Percentiles rank a stretch among this genome's conserved stretches.
phyloP scores from a whole-genome alignment of 371 early-diverging fungal species.

The Rhizomucor miehei region DNA sequence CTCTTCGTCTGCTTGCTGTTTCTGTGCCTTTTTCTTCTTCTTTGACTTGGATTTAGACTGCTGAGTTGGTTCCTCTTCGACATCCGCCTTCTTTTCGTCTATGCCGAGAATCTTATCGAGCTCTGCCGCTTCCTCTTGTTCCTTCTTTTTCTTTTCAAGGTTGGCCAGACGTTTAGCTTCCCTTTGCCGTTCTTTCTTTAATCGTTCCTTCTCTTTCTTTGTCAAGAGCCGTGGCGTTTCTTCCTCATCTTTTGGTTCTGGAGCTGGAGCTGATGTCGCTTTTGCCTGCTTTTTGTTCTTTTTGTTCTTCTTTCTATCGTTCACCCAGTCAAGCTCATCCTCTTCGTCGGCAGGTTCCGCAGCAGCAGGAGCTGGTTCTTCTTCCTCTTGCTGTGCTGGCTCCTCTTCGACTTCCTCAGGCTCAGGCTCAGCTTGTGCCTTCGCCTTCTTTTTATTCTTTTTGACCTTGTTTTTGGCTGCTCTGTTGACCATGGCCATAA shows the following conservation, averaged over 20 bases:
- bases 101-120: slow-evolving; percentile 28
- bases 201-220: slow-evolving; percentile 47
- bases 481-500: slow-evolving; percentile 51
- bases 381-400: not conserved
- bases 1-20: slow-evolving; percentile 22
- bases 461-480: slow-evolving; percentile 51
- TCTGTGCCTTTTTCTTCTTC: slow-evolving; percentile 31
- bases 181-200: slow-evolving; percentile 52
- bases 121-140: slow-evolving; percentile 40
- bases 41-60: slow-evolving; percentile 29
- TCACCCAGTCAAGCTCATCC: slow-evolving; percentile 34
- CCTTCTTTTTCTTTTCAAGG: slow-evolving; percentile 40
- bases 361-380: slow-evolving; percentile 12
- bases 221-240: slow-evolving; percentile 28
- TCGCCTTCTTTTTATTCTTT: slow-evolving; percentile 46
- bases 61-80: slow-evolving; percentile 8
- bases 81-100: slow-evolving; percentile 9
- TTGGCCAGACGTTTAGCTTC: slow-evolving; percentile 52
- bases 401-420: not conserved
- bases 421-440: slow-evolving; percentile 17
- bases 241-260: slow-evolving; percentile 15
- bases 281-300: slow-evolving; percentile 40
- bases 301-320: slow-evolving; percentile 35
- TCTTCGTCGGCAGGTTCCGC: slow-evolving; percentile 24
- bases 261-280: slow-evolving; percentile 18